Percentiles rank a stretch among this genome's conserved stretches.
Conservation (phyloP, 1,139 yeast species). For the Saccharomyces pastorianus region DNA sequence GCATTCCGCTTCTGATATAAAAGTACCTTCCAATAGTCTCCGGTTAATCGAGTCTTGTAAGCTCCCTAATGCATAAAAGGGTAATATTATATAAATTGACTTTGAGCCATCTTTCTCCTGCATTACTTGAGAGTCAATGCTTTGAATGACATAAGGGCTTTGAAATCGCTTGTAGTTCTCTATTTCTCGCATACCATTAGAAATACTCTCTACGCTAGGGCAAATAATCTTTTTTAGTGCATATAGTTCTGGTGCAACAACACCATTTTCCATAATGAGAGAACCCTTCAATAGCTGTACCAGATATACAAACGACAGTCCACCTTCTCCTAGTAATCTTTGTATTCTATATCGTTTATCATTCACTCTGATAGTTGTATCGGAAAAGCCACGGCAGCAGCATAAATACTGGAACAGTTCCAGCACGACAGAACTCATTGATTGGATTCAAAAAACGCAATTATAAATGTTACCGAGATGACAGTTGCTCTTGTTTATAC, state of each 20-base stretch:
- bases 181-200: constrained; percentile 67
- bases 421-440: not conserved
- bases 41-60: constrained; percentile 69
- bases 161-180: constrained; percentile 65
- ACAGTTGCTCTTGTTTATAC: not conserved
- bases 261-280: not conserved
- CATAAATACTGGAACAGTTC: not conserved
- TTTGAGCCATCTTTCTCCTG: constrained; percentile 74
- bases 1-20: constrained; percentile 55
- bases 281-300: constrained; percentile 40
- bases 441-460: not conserved
- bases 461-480: not conserved
- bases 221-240: constrained; percentile 84
- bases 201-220: constrained; percentile 59
- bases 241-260: constrained; percentile 41
- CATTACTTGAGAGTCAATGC: constrained; percentile 61
- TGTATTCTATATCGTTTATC: constrained; percentile 38
- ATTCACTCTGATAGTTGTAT: constrained; percentile 19
- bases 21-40: constrained; percentile 47
- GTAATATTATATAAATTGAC: constrained; percentile 69
- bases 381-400: constrained; percentile 3
- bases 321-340: constrained; percentile 79
- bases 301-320: constrained; percentile 80
- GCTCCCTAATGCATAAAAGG: constrained; percentile 64
- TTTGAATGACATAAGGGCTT: constrained; percentile 58